These are phyloP conservation scores for Taphrina deformans DNA, from an alignment of 1,139 yeast genomes.

Conservation along the genomic window DNA sequence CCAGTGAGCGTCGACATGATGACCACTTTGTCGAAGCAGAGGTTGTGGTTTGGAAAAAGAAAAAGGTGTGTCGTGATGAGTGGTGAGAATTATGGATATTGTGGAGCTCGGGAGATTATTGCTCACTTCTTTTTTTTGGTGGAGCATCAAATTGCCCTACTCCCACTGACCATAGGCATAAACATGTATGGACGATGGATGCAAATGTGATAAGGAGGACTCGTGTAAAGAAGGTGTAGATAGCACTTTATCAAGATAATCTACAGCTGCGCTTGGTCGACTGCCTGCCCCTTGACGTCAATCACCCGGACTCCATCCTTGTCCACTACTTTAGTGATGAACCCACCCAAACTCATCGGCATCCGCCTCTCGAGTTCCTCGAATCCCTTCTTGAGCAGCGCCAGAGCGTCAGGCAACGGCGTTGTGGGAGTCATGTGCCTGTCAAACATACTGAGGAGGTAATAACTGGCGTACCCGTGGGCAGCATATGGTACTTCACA, in stretches of 20 bases:
- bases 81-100: not conserved
- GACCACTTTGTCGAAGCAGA: not conserved
- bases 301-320: conserved; percentile 48
- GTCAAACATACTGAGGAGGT: conserved; percentile 84
- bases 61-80: not conserved
- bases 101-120: not conserved
- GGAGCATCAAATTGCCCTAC: no score
- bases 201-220: no score
- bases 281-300: conserved; percentile 23
- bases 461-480: conserved; percentile 95
- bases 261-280: conserved; percentile 23
- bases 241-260: no score
- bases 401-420: conserved; percentile 74
- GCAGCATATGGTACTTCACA: conserved; percentile 93
- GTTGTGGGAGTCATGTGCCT: conserved; percentile 82
- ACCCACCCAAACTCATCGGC: conserved; percentile 96
- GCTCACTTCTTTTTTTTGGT: not conserved
- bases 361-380: conserved; percentile 79
- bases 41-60: no score
- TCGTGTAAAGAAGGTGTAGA: no score
- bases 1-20: not conserved
- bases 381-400: conserved; percentile 69
- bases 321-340: conserved; percentile 71
- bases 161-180: no score
- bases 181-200: not conserved